phyloP scores from a whole-genome alignment of 2,329 filamentous ascomycete species.

The Hypoxylon rubiginosum region DNA sequence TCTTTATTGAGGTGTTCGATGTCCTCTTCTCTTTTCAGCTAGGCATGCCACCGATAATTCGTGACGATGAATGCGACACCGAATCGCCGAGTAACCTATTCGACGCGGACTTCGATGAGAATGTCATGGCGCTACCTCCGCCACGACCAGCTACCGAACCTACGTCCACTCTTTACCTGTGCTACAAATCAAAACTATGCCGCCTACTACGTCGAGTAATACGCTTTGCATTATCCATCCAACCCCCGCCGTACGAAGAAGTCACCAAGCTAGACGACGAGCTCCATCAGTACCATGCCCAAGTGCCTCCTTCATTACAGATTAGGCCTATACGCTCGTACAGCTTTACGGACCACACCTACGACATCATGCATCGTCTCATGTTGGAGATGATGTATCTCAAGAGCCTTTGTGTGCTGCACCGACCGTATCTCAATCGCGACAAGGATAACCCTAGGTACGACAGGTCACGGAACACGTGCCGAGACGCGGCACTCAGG shows the following conservation, averaged over 20 bases:
- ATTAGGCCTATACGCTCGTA: conserved; percentile 59
- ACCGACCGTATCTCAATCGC: conserved; percentile 61
- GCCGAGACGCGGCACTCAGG: conserved; percentile 59
- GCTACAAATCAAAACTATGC: conserved; percentile 59
- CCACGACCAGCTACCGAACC: conserved; percentile 59
- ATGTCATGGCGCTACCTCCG: conserved; percentile 57
- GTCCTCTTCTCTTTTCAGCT: conserved; percentile 65
- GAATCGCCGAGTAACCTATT: conserved; percentile 61
- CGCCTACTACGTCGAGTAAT: conserved; percentile 60
- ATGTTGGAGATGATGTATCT: conserved; percentile 64
- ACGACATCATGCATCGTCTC: conserved; percentile 63
- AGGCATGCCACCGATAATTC: conserved; percentile 65
- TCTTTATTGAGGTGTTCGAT: conserved; percentile 62
- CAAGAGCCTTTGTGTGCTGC: conserved; percentile 64
- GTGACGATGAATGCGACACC: conserved; percentile 62
- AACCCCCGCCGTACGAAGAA: conserved; percentile 54
- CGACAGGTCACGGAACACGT: conserved; percentile 57
- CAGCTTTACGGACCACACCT: conserved; percentile 59
- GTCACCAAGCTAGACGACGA: conserved; percentile 58
- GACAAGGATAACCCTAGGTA: conserved; percentile 57
- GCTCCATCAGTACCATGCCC: conserved; percentile 54
- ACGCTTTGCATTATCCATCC: conserved; percentile 56
- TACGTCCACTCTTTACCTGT: conserved; percentile 59
- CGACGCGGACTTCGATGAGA: conserved; percentile 67
- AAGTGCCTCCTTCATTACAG: conserved; percentile 58